These are phyloP conservation scores for Sarocladiaceae sp. DNA, from an alignment of 2,329 filamentous ascomycete species.

Conservation along the genomic window DNA sequence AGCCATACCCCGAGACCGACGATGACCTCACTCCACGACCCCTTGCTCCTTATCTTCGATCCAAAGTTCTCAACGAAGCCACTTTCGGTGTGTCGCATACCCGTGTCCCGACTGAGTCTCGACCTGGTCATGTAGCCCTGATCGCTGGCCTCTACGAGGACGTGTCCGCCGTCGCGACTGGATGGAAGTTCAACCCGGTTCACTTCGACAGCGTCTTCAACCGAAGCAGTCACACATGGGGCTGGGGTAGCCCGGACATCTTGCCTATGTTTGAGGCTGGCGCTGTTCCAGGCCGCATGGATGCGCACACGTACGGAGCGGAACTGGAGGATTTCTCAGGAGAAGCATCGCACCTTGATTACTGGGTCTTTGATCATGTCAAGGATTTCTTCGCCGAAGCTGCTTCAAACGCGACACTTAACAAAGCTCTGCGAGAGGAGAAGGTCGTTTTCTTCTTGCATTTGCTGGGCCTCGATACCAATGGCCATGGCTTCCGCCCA, in stretches of 20 bases:
- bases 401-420: constrained; percentile 67
- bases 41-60: constrained; percentile 86
- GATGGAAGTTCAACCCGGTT: constrained; percentile 97
- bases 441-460: constrained; percentile 94
- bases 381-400: constrained; percentile 80
- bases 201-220: constrained; percentile 99
- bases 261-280: constrained; percentile 94
- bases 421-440: constrained; percentile 67
- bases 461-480: constrained; percentile 84
- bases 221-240: constrained; percentile 93
- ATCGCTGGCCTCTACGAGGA: constrained; percentile 97
- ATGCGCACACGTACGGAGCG: constrained; percentile 76
- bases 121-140: constrained; percentile 91
- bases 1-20: constrained; percentile 67
- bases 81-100: constrained; percentile 98
- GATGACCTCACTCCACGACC: constrained; percentile 66
- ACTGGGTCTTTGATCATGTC: constrained; percentile 94
- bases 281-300: constrained; percentile 79
- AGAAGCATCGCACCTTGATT: constrained; percentile 74
- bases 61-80: constrained; percentile 77
- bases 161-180: constrained; percentile 92
- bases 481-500: constrained; percentile 77
- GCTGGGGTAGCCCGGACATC: constrained; percentile 97
- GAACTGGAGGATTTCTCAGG: constrained; percentile 88
- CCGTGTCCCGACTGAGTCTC: constrained; percentile 90